A percentile compares a stretch with the other conserved stretches of the same genome.
These are phyloP conservation scores for Zymoseptoria passerinii DNA, from an alignment of 2,329 filamentous ascomycete genomes.

Conservation along the genomic window DNA sequence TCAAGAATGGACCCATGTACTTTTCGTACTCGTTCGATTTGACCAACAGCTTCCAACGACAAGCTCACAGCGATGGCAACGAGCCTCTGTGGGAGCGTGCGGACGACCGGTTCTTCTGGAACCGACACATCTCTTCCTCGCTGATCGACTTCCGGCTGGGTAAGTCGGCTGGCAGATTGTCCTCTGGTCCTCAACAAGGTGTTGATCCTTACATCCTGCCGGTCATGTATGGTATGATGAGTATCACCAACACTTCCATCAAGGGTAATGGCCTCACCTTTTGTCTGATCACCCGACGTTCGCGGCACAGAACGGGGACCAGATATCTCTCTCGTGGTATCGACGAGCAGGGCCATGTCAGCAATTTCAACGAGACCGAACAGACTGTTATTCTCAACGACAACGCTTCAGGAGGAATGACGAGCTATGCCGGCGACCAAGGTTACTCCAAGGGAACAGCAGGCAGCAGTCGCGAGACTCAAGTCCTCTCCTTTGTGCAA, in stretches of 20 bases:
- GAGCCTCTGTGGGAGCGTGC: conserved; percentile 81
- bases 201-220: conserved; percentile 90
- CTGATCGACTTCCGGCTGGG: conserved; percentile 78
- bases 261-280: conserved; percentile 80
- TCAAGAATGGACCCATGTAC: conserved; percentile 85
- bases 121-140: conserved; percentile 83
- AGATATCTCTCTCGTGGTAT: conserved; percentile 92
- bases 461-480: conserved; percentile 62
- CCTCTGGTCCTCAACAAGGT: conserved; percentile 61
- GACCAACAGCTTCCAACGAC: conserved; percentile 93
- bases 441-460: conserved; percentile 68
- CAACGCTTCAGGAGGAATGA: conserved; percentile 57
- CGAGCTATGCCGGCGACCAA: conserved; percentile 70
- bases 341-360: conserved; percentile 88
- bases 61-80: conserved; percentile 64
- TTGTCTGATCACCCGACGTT: conserved; percentile 78
- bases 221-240: conserved; percentile 92
- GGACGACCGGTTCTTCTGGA: conserved; percentile 99
- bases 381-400: conserved; percentile 89
- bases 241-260: conserved; percentile 77
- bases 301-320: conserved; percentile 79
- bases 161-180: conserved; percentile 48
- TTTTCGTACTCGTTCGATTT: conserved; percentile 97
- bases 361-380: conserved; percentile 98
- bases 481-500: conserved; percentile 90